phyloP scores from a whole-genome alignment of 176 grass and related monocot genomes.

The Bonia amplexicaulis region DNA sequence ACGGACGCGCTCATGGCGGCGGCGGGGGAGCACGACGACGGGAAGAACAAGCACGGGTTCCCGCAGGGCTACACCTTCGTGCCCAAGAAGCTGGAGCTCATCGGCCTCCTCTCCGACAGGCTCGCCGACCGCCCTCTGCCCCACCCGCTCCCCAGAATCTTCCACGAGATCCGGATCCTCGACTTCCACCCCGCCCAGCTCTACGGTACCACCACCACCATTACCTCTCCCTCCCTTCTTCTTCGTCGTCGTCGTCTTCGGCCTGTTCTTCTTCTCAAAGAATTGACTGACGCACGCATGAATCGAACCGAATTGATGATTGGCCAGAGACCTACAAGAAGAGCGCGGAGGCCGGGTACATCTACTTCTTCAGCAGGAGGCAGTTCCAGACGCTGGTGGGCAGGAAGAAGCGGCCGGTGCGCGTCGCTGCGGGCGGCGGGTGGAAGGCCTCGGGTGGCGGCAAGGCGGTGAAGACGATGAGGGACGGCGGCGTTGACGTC shows the following conservation, averaged over 20 bases:
- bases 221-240: too few species aligned
- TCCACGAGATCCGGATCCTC: conserved; percentile 13
- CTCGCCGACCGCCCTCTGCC: neutral
- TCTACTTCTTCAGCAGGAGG: conserved; percentile 33
- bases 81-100: neutral
- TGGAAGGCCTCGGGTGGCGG: conserved; percentile 11
- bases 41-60: conserved; percentile 14
- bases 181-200: conserved; percentile 26
- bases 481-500: neutral
- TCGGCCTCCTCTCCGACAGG: neutral
- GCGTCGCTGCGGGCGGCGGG: neutral
- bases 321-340: neutral
- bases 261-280: neutral
- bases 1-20: neutral
- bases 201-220: conserved; percentile 16
- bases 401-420: neutral
- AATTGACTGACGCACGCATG: too few species aligned
- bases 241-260: accelerated
- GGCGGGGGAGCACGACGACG: neutral
- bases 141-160: neutral
- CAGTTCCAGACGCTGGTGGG: neutral
- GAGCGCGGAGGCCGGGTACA: neutral
- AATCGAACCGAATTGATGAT: too few species aligned
- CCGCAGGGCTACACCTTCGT: conserved; percentile 11
- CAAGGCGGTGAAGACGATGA: neutral